phyloP scores from a whole-genome alignment of 2,329 filamentous ascomycete genomes.

The Neoarthrinium moseri region DNA sequence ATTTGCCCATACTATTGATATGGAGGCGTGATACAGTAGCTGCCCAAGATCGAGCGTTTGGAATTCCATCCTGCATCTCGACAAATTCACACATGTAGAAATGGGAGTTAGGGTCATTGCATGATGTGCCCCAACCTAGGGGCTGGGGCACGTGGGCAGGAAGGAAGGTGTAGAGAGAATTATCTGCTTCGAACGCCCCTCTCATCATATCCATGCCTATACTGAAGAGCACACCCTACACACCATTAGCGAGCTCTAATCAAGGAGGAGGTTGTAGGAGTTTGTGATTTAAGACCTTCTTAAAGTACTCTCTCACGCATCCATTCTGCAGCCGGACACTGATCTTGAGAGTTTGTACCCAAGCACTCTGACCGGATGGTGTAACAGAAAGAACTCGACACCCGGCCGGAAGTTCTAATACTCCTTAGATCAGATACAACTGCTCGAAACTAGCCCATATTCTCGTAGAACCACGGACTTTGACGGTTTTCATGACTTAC shows the following conservation, averaged over 20 bases:
- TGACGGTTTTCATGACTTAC: too few species aligned
- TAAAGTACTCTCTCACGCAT: constrained; percentile 5
- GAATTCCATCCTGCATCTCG: constrained; percentile 22
- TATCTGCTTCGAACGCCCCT: constrained; percentile 20
- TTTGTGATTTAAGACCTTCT: too few species aligned
- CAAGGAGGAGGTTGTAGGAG: too few species aligned
- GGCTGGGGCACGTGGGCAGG: constrained; percentile 21
- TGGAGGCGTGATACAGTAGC: constrained; percentile 19
- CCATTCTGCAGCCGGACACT: constrained; percentile 12
- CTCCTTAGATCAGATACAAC: constrained; percentile 9
- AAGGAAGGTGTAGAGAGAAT: constrained; percentile 17
- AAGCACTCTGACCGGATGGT: constrained; percentile 17
- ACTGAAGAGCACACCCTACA: constrained; percentile 14
- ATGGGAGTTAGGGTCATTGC: constrained; percentile 17
- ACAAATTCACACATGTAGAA: constrained; percentile 24
- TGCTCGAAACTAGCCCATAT: constrained; percentile 9
- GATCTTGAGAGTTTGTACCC: constrained; percentile 11
- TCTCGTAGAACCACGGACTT: too few species aligned
- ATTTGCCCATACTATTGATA: constrained; percentile 21
- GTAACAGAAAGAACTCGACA: constrained; percentile 14
- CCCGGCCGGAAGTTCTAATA: not conserved
- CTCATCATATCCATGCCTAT: constrained; percentile 17
- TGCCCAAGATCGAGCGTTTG: constrained; percentile 16
- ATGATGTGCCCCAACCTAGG: constrained; percentile 18
- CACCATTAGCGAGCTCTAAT: too few species aligned